phyloP scores from a whole-genome alignment of 176 grass and related monocot genomes.

The Zea luxurians region DNA sequence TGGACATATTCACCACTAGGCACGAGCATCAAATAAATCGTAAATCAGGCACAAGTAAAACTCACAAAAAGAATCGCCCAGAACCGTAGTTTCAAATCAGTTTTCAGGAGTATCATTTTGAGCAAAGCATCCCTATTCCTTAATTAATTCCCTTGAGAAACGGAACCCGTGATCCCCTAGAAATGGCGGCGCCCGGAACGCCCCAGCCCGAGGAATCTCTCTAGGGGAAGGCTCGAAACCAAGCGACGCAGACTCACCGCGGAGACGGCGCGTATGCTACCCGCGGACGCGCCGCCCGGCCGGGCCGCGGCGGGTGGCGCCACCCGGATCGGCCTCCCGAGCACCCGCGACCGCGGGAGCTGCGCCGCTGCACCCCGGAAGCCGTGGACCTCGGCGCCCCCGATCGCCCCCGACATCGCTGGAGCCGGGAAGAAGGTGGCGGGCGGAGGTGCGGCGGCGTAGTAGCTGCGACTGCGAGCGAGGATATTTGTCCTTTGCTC shows the following conservation, averaged over 20 bases:
- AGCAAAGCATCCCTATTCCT: background rate
- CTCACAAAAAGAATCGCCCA: background rate
- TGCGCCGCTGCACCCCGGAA: slow-evolving; percentile 25
- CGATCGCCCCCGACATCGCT: slow-evolving; percentile 43
- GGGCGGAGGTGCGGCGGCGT: background rate
- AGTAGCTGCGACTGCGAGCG: slow-evolving; percentile 11
- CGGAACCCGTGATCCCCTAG: background rate
- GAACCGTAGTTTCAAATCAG: background rate
- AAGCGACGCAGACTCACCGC: slow-evolving; percentile 29
- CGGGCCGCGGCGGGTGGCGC: slow-evolving; percentile 32
- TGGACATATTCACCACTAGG: background rate
- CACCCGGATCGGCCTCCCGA: slow-evolving; percentile 43
- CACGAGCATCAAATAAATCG: background rate
- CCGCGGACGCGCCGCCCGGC: slow-evolving; percentile 9
- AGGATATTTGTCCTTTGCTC: slow-evolving; percentile 4
- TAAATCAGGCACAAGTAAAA: background rate
- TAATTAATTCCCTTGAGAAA: background rate
- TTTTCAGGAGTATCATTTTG: background rate
- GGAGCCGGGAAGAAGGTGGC: background rate
- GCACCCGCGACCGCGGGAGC: slow-evolving; percentile 44
- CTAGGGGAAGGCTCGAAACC: background rate
- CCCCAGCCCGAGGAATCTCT: background rate
- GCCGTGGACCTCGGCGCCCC: slow-evolving; percentile 44
- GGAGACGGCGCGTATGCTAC: slow-evolving; percentile 50
- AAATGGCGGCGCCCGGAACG: background rate